Evolutionary conservation across 768 basidiomycete genomes (phyloP), one percentile per base, ranked within the genome.

Genomic region (Mycena metata): DNA sequence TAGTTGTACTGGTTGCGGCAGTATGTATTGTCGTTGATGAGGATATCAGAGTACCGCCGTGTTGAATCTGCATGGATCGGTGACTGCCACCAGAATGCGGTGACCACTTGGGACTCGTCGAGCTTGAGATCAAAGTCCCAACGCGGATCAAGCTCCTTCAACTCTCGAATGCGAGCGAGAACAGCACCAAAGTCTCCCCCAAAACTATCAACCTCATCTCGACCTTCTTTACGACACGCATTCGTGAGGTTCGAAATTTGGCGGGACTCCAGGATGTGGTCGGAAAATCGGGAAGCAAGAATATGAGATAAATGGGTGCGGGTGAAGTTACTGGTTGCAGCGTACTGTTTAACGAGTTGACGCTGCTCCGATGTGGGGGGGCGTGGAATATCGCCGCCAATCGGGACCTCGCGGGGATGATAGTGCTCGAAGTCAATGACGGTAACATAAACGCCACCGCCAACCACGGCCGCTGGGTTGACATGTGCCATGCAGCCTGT

Each of bases 241-340:
- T 76, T 74, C 45, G 80, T 70, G 8, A 79, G 51, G 52, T 80
- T 80, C 0, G 68, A 52, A 33, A 81, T 71, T 62, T 82, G 81
- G 1, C 76, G 70, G 9, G 73, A 72, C 56, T 79, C 79, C 7
- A 80, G 73, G 19, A 42, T n/a, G 17, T 72, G 59, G 19, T 70
- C 71, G 1, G 71, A 66, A 46, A 62, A 70, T 21, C 66, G 67
- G 19, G 55, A 24, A 10, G n/a, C 24, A 10, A 74, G 51, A 9
- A 73, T 50, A 23, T 67, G 36, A 24, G 67, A 60, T 9, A 69
- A 30, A 1, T 70, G 59, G 11, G 33, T 5, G 2, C 63, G 62
- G 1, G 57, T 42, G 59, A 73, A 71, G 17, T 42, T 49, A 3
- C 35, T 26, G 21, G 10, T 46, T 1, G 36, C 21, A 5, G 71